Evolutionary conservation across 2,329 filamentous ascomycete genomes (phyloP).

Genomic region (Plectosphaerella cucumerina): DNA sequence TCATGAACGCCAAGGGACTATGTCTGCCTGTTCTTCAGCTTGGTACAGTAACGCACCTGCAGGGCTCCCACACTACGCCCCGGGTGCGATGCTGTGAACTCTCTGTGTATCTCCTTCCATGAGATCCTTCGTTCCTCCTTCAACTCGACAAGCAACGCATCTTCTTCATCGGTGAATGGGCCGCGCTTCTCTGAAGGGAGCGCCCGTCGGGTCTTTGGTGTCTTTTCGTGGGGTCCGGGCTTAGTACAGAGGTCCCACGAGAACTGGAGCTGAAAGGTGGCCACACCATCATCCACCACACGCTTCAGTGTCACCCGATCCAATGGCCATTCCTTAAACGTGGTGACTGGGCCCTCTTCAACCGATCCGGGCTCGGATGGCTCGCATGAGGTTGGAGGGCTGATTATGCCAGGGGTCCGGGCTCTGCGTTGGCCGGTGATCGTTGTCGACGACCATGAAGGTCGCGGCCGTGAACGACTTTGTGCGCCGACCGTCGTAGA

Average conservation of each 20-base stretch:
- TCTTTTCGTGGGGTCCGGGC: neutral
- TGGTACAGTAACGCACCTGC: slow-evolving; percentile 4
- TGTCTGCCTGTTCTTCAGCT: neutral
- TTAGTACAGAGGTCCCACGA: slow-evolving; percentile 1
- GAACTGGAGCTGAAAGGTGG: slow-evolving; percentile 5
- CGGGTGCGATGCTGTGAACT: slow-evolving; percentile 1
- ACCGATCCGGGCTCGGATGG: neutral
- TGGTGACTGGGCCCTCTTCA: neutral
- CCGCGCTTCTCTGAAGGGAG: neutral
- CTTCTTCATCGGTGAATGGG: slow-evolving; percentile 3
- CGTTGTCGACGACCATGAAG: neutral
- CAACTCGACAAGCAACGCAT: slow-evolving; percentile 1
- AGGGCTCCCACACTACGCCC: slow-evolving; percentile 3
- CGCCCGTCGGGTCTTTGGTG: neutral
- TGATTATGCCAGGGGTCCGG: neutral
- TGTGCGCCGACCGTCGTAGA: neutral
- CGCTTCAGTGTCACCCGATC: slow-evolving; percentile 1
- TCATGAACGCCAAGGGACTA: neutral
- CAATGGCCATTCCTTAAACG: slow-evolving; percentile 4
- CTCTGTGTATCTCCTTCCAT: slow-evolving; percentile 5
- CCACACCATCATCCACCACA: slow-evolving; percentile 1
- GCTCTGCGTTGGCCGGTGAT: neutral
- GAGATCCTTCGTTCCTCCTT: slow-evolving; percentile 4
- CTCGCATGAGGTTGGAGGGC: neutral
- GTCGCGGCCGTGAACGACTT: neutral